Evolutionary conservation across 306 rosid species (phyloP).

Genomic region (Trichosanthes truncata): DNA sequence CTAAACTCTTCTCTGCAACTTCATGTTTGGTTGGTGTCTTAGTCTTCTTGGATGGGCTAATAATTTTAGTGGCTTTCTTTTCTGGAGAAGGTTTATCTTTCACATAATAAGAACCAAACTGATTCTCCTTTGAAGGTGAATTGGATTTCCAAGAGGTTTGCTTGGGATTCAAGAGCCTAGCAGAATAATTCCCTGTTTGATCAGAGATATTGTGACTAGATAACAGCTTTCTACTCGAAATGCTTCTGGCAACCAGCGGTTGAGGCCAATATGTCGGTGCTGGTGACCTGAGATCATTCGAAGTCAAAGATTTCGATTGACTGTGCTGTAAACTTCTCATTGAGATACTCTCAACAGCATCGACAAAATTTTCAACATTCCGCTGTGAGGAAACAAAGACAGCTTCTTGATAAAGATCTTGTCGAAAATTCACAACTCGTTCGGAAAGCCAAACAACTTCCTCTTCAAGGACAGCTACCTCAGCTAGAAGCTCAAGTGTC

Average conservation of each 20-base stretch:
- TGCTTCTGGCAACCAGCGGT: slow-evolving; percentile 50
- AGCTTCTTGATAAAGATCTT: slow-evolving; percentile 70
- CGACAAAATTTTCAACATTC: slow-evolving; percentile 34
- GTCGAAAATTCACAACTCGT: slow-evolving; percentile 62
- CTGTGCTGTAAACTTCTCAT: slow-evolving; percentile 40
- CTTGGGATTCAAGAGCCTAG: slow-evolving; percentile 27
- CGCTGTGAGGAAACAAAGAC: slow-evolving; percentile 24
- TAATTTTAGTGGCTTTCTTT: slow-evolving; percentile 37
- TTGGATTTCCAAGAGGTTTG: slow-evolving; percentile 31
- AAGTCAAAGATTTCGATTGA: slow-evolving; percentile 56
- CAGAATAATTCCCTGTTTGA: slow-evolving; percentile 21
- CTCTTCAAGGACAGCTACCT: slow-evolving; percentile 85
- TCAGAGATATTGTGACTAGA: slow-evolving; percentile 28
- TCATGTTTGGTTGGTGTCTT: slow-evolving; percentile 43
- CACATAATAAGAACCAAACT: slow-evolving; percentile 17
- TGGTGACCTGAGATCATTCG: slow-evolving; percentile 37
- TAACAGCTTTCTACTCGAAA: slow-evolving; percentile 49
- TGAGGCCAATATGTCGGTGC: slow-evolving; percentile 26
- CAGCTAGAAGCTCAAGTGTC: slow-evolving; percentile 83
- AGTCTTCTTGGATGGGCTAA: slow-evolving; percentile 40
- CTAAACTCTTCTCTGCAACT: slow-evolving; percentile 32
- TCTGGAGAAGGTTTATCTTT: slow-evolving; percentile 41
- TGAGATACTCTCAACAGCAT: slow-evolving; percentile 30
- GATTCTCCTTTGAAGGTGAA: slow-evolving; percentile 48
- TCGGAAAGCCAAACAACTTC: slow-evolving; percentile 68